Base-by-base conservation (phyloP, 2,329 filamentous ascomycete species). In the Stemphylium beticola region DNA sequence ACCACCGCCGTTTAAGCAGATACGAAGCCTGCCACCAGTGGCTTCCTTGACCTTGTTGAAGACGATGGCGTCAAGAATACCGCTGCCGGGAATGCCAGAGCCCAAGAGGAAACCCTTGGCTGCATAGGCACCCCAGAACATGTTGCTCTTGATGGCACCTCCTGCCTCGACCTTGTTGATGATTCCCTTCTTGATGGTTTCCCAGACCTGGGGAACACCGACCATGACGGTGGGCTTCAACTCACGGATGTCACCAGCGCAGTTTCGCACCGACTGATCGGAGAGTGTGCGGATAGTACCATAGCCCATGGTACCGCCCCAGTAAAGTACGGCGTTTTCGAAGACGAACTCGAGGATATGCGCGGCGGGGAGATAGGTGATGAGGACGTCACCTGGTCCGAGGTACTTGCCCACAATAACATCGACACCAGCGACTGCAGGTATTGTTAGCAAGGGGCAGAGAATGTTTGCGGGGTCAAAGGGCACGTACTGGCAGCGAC, bases 281-380 rank as follows among this genome's bases (percentile, higher is more conserved):
- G 93, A 91, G 50, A 99, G 82, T 0, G 95, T 98, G 68, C 91
- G 88, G 15, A 92, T 89, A 73, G 91, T 93, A 57, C 93, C 95
- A 75, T 98, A 98, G 53, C 95, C 95, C 80, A 99, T 87, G 29
- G 90, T 93, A 65, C 89, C 93, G 65, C 95, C 95, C 82, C 93
- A 91, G 78, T 88, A 95, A 57, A 99, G 78, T 54, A 90, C 91
- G 7, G 93, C 82, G 74, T 96, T 97, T 78, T 99, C 95, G 63
- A 99, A 91, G 55, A 93, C 90, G 76, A 96, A 95, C 77, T 99
- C 95, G 68, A 99, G 87, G 68, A 98, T 98, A 74, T 99, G 95
- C 2, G 95, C 93, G 48, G 96, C 87, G 1, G 95, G 95, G 12
- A 99, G 85, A 76, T 98, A 99, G 18, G 93, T 92, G 40, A 99